A percentile compares a stretch with the other conserved stretches of the same genome.
phyloP scores from a whole-genome alignment of 768 basidiomycete genomes.

The Boletus huronensis region DNA sequence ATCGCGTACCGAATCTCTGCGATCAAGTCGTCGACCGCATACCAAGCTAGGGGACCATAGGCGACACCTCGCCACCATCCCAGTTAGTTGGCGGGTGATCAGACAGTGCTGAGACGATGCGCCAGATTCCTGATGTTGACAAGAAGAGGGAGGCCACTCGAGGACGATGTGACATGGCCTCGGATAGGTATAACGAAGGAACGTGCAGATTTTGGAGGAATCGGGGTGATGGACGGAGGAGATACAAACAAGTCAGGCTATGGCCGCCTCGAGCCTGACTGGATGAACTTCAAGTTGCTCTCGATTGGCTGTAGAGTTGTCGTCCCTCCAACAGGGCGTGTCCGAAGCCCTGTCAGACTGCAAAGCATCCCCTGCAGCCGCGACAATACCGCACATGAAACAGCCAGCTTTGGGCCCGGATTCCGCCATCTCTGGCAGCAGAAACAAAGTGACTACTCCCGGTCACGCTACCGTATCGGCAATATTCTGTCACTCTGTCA shows the following conservation, averaged over 20 bases:
- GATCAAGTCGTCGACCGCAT: conserved; percentile 45
- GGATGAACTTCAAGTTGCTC: too few species aligned
- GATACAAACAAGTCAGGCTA: too few species aligned
- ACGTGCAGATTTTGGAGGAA: conserved; percentile 58
- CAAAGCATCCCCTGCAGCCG: conserved; percentile 28
- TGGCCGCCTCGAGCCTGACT: too few species aligned
- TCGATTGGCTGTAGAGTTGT: conserved; percentile 34
- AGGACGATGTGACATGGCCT: too few species aligned
- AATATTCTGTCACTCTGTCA: background rate
- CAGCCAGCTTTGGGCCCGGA: conserved; percentile 67
- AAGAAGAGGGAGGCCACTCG: too few species aligned
- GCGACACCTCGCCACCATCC: conserved; percentile 17
- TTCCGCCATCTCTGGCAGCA: conserved; percentile 33
- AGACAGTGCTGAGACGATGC: too few species aligned
- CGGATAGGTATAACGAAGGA: conserved; percentile 52
- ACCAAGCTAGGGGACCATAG: too few species aligned
- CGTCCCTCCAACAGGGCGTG: conserved; percentile 62
- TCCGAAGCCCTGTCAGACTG: conserved; percentile 36
- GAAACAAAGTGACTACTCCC: background rate
- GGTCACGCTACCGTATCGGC: background rate
- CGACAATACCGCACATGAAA: conserved; percentile 73
- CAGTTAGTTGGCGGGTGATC: too few species aligned
- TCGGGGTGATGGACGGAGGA: conserved; percentile 1
- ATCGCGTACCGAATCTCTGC: conserved; percentile 69
- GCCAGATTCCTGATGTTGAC: too few species aligned